These are phyloP conservation scores for Hypoxylon sp. DNA, from an alignment of 2,329 filamentous ascomycete species.

Conservation along the genomic window DNA sequence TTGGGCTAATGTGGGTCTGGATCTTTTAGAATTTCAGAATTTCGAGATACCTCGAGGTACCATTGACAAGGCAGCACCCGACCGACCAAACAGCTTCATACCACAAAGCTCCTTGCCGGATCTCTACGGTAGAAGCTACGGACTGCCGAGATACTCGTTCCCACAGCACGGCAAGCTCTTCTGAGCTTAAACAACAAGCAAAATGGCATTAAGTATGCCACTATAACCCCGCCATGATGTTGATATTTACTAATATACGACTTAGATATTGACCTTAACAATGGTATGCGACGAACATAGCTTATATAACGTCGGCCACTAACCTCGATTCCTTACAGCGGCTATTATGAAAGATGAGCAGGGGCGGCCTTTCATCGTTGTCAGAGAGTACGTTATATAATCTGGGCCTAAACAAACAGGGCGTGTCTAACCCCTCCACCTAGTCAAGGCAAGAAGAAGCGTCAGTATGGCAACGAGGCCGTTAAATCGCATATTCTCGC, in stretches of 20 bases:
- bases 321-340: constrained; percentile 59
- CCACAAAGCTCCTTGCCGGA: constrained; percentile 6
- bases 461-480: constrained; percentile 95
- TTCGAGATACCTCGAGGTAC: constrained; percentile 22
- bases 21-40: constrained; percentile 44
- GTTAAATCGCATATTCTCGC: constrained; percentile 99
- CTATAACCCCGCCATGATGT: constrained; percentile 39
- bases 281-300: constrained; percentile 69
- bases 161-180: constrained; percentile 44
- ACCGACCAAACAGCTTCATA: constrained; percentile 33
- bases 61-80: constrained; percentile 29
- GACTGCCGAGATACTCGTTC: not conserved
- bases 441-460: constrained; percentile 97
- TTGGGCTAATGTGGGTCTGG: constrained; percentile 32
- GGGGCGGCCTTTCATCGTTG: constrained; percentile 96
- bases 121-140: not conserved
- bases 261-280: constrained; percentile 84
- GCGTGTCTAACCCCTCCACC: constrained; percentile 39
- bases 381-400: constrained; percentile 82
- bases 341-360: constrained; percentile 95
- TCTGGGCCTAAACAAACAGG: constrained; percentile 23
- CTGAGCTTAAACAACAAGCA: constrained; percentile 53
- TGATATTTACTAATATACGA: constrained; percentile 47
- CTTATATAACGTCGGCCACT: constrained; percentile 15
- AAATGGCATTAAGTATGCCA: constrained; percentile 72